Percentiles rank a stretch among this genome's conserved stretches.
Conservation (phyloP, 108 stramenopile genomes). For the Skeletonema costatum region DNA sequence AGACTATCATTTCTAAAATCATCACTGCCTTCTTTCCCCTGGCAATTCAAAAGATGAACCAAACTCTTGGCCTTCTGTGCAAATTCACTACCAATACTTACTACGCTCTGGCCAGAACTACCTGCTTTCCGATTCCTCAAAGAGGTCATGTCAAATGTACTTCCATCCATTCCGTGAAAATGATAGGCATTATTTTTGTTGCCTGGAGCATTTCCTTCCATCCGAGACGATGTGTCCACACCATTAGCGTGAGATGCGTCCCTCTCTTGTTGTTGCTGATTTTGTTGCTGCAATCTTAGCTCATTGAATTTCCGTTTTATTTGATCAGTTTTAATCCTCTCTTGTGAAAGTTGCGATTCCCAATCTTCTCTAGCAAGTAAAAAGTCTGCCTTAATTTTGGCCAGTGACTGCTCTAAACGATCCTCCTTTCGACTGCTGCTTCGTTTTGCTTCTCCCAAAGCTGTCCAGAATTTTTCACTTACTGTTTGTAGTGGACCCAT, state of each 20-base stretch:
- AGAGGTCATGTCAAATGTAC: constrained; percentile 2
- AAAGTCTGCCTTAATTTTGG: constrained; percentile 83
- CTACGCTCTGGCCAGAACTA: background rate
- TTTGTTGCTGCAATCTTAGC: background rate
- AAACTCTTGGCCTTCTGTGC: constrained; percentile 42
- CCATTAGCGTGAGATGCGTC: background rate
- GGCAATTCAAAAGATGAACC: constrained; percentile 41
- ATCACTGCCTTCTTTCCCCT: constrained; percentile 8
- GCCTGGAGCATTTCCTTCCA: background rate
- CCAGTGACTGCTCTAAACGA: constrained; percentile 74
- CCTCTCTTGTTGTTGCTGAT: constrained; percentile 6
- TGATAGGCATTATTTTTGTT: constrained; percentile 9
- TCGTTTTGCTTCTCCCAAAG: constrained; percentile 68
- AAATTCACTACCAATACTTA: constrained; percentile 47
- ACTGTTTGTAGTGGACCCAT: constrained; percentile 76
- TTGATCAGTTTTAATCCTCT: constrained; percentile 20
- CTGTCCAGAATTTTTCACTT: constrained; percentile 72
- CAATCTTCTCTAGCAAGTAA: constrained; percentile 73
- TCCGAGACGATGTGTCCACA: background rate
- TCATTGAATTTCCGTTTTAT: constrained; percentile 27
- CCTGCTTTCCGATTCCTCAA: background rate
- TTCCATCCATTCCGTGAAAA: constrained; percentile 5
- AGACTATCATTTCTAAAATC: background rate
- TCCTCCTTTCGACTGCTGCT: constrained; percentile 65
- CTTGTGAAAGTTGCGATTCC: constrained; percentile 35